Evolutionary conservation across 352 stramenopile genomes (phyloP).

Genomic region (Globisporangium carolinianum): DNA sequence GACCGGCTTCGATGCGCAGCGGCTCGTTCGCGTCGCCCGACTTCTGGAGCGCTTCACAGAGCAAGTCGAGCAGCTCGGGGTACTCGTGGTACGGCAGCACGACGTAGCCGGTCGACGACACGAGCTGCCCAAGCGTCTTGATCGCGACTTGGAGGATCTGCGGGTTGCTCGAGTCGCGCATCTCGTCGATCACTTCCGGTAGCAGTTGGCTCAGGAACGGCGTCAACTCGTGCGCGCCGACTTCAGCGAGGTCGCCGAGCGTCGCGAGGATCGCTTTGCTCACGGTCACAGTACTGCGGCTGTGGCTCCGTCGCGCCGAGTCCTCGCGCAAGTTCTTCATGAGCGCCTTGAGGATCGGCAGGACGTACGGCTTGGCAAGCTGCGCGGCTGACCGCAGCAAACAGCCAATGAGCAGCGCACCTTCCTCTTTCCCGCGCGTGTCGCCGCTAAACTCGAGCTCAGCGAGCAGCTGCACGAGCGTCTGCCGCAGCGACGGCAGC

Average conservation of each 20-base stretch:
- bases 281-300: conserved; percentile 68
- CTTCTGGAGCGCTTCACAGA: conserved; percentile 74
- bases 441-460: conserved; percentile 85
- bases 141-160: conserved; percentile 83
- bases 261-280: conserved; percentile 83
- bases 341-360: conserved; percentile 77
- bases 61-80: conserved; percentile 70
- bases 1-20: conserved; percentile 71
- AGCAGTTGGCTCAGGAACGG: conserved; percentile 80
- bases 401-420: conserved; percentile 71
- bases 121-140: conserved; percentile 76
- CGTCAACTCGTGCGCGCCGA: conserved; percentile 69
- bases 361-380: conserved; percentile 77
- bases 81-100: conserved; percentile 83
- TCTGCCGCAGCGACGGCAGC: conserved; percentile 77
- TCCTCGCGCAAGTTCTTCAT: conserved; percentile 87
- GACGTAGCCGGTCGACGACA: conserved; percentile 80
- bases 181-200: conserved; percentile 84
- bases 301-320: conserved; percentile 56
- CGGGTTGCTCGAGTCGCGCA: conserved; percentile 78
- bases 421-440: conserved; percentile 76
- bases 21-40: conserved; percentile 72
- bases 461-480: conserved; percentile 77
- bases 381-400: conserved; percentile 70
- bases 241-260: conserved; percentile 71